These are phyloP conservation scores for Pyricularia grisea DNA, from an alignment of 2,329 filamentous ascomycete genomes.

Conservation along the genomic window DNA sequence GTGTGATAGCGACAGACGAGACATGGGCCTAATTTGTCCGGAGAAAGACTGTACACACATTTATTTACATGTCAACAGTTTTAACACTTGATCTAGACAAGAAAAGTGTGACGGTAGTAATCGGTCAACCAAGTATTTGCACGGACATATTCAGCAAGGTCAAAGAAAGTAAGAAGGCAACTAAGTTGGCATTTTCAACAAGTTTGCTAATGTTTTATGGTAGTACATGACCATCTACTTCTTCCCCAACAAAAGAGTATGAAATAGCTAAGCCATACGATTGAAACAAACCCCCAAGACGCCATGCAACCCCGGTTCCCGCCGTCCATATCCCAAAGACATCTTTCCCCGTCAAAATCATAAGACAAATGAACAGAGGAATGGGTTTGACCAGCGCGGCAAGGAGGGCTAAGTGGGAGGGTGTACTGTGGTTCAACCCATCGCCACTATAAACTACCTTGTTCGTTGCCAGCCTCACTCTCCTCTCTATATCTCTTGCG, in stretches of 20 bases:
- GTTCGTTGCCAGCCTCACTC: neutral
- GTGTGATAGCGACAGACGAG: too few species aligned
- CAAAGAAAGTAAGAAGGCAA: neutral
- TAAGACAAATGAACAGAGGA: neutral
- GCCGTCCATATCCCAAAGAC: neutral
- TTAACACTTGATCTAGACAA: too few species aligned
- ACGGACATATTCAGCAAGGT: neutral
- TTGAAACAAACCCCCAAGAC: neutral
- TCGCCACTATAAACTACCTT: neutral
- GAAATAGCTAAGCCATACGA: constrained; percentile 3
- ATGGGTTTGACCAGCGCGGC: neutral
- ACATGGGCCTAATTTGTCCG: too few species aligned
- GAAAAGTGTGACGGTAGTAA: too few species aligned
- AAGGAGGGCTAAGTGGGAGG: neutral
- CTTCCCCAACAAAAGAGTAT: neutral
- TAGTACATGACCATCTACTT: constrained; percentile 1
- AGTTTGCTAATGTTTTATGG: neutral
- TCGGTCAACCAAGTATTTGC: too few species aligned
- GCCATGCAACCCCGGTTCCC: neutral
- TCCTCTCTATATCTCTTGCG: constrained; percentile 8
- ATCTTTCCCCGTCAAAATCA: neutral
- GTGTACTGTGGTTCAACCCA: neutral
- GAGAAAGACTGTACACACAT: too few species aligned
- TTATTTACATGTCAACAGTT: too few species aligned
- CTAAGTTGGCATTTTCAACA: neutral